Base-by-base conservation (phyloP, 371 early-diverging fungal species). In the Rhizopus microsporus region DNA sequence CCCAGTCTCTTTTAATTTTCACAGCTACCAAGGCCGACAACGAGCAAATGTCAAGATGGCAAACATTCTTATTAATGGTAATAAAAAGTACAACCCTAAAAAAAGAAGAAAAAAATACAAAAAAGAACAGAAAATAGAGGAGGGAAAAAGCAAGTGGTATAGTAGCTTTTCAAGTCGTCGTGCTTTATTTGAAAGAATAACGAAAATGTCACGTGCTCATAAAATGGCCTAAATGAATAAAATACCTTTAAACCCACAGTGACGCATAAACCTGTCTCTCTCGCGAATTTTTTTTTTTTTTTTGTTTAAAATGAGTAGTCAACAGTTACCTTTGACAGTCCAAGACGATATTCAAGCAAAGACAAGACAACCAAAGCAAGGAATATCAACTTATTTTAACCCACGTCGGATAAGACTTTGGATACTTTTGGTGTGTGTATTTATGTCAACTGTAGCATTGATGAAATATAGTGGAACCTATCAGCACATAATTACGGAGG, bases 311-410 rank as follows among this genome's bases (percentile, higher is more conserved):
- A 53, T 59, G 53, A 59, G 48, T 16, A 49, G n/a, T 16, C 38
- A 38, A 57, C 46, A 23, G 8, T 47, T 65, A 47, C 65, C 65
- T 6, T 60, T 61, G n/a, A 66, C 55, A 23, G 49, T 61, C 7
- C 66, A 66, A 54, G 66, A 66, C 33, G 66, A 61, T 45, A 53
- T 66, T 46, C 49, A 60, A 57, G 61, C 57, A 10, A 65, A 60
- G 57, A 61, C 60, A 43, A 53, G 29, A 38, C 53, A 60, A 30
- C 40, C 60, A 32, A 45, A 51, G 38, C 57, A 60, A 45, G 40
- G 54, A 31, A 13, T 37, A n/a, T 29, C 3, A 10, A 33, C 38
- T 17, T 32, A 17, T 15, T 57, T 57, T 39, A 57, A 12, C 31
- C 51, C 66, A 38, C 61, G 58, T 45, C 53, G 55, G 12, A 16